Evolutionary conservation across 805 yeast genomes (phyloP).

Genomic region (Cyberlindnera mycetangii): DNA sequence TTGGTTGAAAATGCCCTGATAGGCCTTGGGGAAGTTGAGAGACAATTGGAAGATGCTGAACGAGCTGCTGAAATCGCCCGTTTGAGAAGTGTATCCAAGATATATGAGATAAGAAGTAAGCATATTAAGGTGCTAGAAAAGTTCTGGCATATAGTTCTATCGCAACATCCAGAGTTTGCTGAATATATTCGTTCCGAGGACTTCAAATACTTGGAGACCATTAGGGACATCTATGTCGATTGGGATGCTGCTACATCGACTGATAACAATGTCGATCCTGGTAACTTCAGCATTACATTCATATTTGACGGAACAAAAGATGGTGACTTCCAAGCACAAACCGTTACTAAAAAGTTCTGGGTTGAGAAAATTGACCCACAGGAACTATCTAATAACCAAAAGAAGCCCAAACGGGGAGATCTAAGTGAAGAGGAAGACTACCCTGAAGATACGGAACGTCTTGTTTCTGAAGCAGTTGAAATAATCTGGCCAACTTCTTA

Average conservation of each 20-base stretch:
- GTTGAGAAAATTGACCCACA: conserved; percentile 31
- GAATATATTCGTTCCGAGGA: conserved; percentile 78
- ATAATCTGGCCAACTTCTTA: conserved; percentile 71
- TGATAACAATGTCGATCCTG: conserved; percentile 37
- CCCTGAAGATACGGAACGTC: conserved; percentile 47
- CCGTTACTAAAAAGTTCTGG: conserved; percentile 57
- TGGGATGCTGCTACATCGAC: conserved; percentile 36
- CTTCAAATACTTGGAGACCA: conserved; percentile 65
- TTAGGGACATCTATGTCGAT: conserved; percentile 60
- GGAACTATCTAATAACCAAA: conserved; percentile 8
- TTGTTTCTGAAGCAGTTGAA: conserved; percentile 51
- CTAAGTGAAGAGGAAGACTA: conserved; percentile 32
- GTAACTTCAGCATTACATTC: conserved; percentile 60
- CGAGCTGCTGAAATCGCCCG: conserved; percentile 56
- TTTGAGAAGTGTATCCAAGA: conserved; percentile 48
- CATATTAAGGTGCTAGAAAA: conserved; percentile 56
- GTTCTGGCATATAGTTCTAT: conserved; percentile 86
- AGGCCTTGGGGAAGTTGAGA: conserved; percentile 56
- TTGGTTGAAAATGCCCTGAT: conserved; percentile 38
- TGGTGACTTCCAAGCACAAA: conserved; percentile 50
- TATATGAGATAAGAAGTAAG: conserved; percentile 55
- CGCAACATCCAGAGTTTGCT: conserved; percentile 80
- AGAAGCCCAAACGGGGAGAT: conserved; percentile 18
- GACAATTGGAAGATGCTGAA: conserved; percentile 57
- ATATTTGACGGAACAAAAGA: conserved; percentile 45